Base-by-base conservation (phyloP, 179 eudicot species). In the Sideroxylon spinosum region DNA sequence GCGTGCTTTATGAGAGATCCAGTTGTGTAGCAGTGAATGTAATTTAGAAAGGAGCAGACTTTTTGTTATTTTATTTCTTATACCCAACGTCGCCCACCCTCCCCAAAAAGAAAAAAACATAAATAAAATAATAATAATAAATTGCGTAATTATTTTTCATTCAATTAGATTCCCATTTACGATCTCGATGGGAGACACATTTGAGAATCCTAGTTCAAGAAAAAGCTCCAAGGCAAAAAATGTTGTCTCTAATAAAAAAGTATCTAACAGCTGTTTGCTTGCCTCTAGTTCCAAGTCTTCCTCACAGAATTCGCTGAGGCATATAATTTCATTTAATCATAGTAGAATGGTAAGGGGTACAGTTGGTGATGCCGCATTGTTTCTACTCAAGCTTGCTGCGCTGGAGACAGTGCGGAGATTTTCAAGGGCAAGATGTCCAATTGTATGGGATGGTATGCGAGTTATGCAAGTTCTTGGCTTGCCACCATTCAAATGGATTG, bases 401-500 rank as follows among this genome's bases (percentile, higher is more conserved):
- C 80, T 95, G 71, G 99, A 93, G 87, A 79, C 87, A 64, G 86
- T 93, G 19, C 86, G 99, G 85, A 90, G 95, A 80, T 44, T 95
- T 59, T 95, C 98, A 70, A 86, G 64, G 77, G 90, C 95, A 46
- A 93, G 82, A 78, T 95, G 90, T 81, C 98, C 98, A 9, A 73
- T 89, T 77, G 84, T 86, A 56, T 95, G 98, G 99, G 85, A 84
- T 80, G 87, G 94, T 81, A 81, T 95, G 81, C 99, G 92, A 80
- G 93, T 88, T 49, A 83, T 90, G 80, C 99, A 95, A 86, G 84
- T 90, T 77, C 66, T 95, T 74, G 89, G 95, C 81, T 89, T 84
- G 87, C 97, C 96, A 59, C 99, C 99, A 74, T 82, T 95, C 71
- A 95, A 88, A 82, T 95, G 99, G 99, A 78, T 95, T 61, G 92